Evolutionary conservation across 495 filamentous ascomycete species (phyloP), one percentile per base, ranked within the genome.

Genomic region (Talaromyces trachyspermus): DNA sequence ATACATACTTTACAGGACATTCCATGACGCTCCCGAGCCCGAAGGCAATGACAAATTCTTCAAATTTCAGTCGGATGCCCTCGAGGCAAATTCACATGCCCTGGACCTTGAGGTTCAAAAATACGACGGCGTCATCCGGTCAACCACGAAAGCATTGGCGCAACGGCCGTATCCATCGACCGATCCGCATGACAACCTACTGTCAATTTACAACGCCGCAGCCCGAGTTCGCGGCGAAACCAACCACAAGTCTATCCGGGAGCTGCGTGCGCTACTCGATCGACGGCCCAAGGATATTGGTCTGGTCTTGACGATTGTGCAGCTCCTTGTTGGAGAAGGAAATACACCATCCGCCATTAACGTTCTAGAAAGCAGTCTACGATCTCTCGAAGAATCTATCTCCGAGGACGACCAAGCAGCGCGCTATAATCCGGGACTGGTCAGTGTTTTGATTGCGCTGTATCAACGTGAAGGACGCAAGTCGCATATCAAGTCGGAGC

Each of bases 351-450:
- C 83, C 4, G 92, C 94, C 2, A 81, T 89, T 45, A 71, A 69
- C 35, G 74, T 88, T 5, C 69, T 99, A 14, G 87, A 95, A 55
- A 68, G 74, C 10, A 85, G 88, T 53, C 72, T 95, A 30, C 78
- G 74, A 49, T 76, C 74, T 14, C 74, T 95, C n/a, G 86, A 91
- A 52, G 64, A 76, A 26, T 80, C 80, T 9, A 73, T 71, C 7
- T 77, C 81, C 10, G 61, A 80, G 43, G 60, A 74, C 22, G 78
- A 88, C 50, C 71, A 78, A 42, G 75, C 81, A 24, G 80, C 84
- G 24, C 85, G 88, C 23, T 94, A 81, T 60, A 81, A 88, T 25
- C 92, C 94, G 0, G 94, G 94, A 20, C 70, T 99, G 0, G 75
- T 95, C 12, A 86, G 85, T n/a, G 71, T 88, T 2, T 72, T 89